phyloP scores from a whole-genome alignment of 1,284 basidiomycete species.

The Ustilago hordei region DNA sequence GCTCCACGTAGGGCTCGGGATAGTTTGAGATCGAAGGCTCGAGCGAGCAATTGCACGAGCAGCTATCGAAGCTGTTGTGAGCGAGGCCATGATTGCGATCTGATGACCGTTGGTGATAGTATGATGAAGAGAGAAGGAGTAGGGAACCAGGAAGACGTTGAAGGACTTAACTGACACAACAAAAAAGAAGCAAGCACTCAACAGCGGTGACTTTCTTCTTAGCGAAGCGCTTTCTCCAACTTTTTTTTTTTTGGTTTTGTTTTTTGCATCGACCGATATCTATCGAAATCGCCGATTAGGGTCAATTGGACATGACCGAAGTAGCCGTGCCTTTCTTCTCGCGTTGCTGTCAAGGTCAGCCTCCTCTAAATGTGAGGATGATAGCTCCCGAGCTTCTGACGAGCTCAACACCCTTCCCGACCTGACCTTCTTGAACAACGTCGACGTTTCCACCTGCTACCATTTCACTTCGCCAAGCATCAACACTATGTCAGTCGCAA shows the following conservation, averaged over 20 bases:
- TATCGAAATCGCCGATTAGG: conserved; percentile 3
- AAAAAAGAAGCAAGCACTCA: neutral
- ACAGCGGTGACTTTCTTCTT: conserved; percentile 1
- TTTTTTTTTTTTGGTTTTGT: neutral
- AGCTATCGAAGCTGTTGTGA: conserved; percentile 12
- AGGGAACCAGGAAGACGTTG: neutral
- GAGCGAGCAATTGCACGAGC: conserved; percentile 11
- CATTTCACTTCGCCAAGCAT: neutral
- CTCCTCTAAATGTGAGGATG: neutral
- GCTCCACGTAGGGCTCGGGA: neutral
- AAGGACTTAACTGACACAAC: conserved; percentile 3
- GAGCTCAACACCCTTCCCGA: neutral
- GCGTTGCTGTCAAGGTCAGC: neutral
- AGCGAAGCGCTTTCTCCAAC: conserved; percentile 6
- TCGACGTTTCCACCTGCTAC: conserved; percentile 1
- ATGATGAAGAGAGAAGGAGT: neutral
- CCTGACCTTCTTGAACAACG: neutral
- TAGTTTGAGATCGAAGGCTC: neutral
- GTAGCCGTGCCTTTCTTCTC: conserved; percentile 6
- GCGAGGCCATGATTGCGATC: conserved; percentile 12
- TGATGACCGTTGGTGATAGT: neutral
- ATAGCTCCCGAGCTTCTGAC: conserved; percentile 29
- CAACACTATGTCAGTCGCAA: conserved; percentile 7
- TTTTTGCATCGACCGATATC: conserved; percentile 4
- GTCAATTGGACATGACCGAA: conserved; percentile 2